Base-by-base conservation (phyloP, 2,329 filamentous ascomycete species). In the Malbranchea cinnamomea region DNA sequence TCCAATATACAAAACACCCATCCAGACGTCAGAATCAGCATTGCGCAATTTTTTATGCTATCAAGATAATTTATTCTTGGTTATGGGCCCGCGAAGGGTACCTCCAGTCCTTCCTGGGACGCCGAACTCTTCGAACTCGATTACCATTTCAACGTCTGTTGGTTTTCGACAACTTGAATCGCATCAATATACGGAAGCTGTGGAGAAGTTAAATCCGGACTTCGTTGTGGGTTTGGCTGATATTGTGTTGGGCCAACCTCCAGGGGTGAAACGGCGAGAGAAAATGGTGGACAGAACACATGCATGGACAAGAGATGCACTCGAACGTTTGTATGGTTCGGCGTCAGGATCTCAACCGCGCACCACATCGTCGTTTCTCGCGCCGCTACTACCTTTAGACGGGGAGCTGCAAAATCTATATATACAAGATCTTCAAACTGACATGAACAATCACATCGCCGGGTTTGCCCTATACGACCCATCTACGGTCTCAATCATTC, bases 281-380 rank as follows among this genome's bases (percentile, higher is more conserved):
- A 84, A 81, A 46, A 94, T 93, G 74, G 76, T 74, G 14, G 83
- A 89, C 46, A 68, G 87, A 33, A 93, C 82, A 1, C 78, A 89
- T 48, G 67, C 70, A 21, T 95, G 84, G 82, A 62, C 87, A 11
- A 68, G 71, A 14, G 69, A 78, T 38, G 71, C 83, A 29, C 61
- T 84, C 20, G 54, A 57, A 10, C 49, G 56, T 16, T 50, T 59
- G 11, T 49, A 56, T 31, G 53, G 50, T 7, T 35, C 48, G 2
- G 28, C 50, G 2, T 49, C 54, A 12, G 40, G 46, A 6, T 36
- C 35, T 4, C 35, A 46, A 35, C 43, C 45, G 5, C 45, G 44
- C 9, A 27, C 43, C 4, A 49, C 39, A 2, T 52, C 60, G 71
- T 78, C 54, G 65, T 60, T 73, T 19, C 73, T 75, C 41, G 71